These are phyloP conservation scores for Geranomyces variabilis DNA, from an alignment of 192 early-diverging fungal species.

Conservation along the genomic window DNA sequence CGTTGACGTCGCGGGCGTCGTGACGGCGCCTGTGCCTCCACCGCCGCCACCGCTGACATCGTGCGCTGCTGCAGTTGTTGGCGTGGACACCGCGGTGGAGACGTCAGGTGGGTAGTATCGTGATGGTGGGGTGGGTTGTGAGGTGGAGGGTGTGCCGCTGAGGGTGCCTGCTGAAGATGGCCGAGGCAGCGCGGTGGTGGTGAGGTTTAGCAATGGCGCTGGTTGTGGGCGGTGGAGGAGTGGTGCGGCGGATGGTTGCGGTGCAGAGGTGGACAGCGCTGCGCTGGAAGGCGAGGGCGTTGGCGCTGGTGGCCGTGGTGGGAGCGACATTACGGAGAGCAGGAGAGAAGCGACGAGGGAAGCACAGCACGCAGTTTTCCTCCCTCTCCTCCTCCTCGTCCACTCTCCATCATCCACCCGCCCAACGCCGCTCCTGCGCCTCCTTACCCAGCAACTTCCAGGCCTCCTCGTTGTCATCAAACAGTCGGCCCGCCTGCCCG, in stretches of 20 bases:
- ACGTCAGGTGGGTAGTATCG: neutral
- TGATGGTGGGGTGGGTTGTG: neutral
- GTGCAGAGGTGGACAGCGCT: neutral
- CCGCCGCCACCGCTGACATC: too few species aligned
- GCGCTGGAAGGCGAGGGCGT: neutral
- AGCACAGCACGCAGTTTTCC: too few species aligned
- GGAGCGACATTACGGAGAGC: neutral
- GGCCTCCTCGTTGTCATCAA: too few species aligned
- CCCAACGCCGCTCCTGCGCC: too few species aligned
- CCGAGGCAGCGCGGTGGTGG: neutral
- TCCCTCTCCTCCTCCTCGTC: too few species aligned
- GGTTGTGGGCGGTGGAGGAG: neutral
- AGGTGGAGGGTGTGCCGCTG: neutral
- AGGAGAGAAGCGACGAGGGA: too few species aligned
- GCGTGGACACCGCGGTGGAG: neutral
- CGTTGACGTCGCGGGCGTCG: neutral
- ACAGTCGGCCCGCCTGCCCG: too few species aligned
- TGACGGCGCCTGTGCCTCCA: too few species aligned
- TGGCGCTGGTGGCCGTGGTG: neutral
- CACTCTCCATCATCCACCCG: too few species aligned
- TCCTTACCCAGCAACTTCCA: too few species aligned
- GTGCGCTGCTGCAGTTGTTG: neutral
- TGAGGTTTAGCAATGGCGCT: conserved; percentile 1
- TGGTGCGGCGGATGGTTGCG: neutral
- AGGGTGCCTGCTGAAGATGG: neutral